Percentiles rank a stretch among this genome's conserved stretches.
phyloP scores from a whole-genome alignment of 306 rosid species.

The Cicer bijugum region DNA sequence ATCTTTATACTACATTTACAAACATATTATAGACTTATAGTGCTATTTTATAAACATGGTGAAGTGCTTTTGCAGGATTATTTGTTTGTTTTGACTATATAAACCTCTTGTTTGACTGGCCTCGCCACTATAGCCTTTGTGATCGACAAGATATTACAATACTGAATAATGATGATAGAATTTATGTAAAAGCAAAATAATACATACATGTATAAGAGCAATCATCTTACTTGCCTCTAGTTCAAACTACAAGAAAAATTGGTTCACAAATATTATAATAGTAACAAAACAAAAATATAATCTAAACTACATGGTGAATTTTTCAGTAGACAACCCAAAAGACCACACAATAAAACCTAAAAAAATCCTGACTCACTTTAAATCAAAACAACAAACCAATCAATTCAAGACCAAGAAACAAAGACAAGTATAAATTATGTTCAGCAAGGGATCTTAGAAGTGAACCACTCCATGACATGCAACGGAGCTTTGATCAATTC shows the following conservation, averaged over 20 bases:
- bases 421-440: not conserved
- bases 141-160: too few species aligned
- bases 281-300: not conserved
- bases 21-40: too few species aligned
- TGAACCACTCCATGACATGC: slow-evolving; percentile 88
- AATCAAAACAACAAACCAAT: not conserved
- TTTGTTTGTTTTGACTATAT: too few species aligned
- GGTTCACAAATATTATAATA: not conserved
- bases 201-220: not conserved
- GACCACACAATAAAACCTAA: not conserved
- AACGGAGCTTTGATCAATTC: slow-evolving; percentile 77
- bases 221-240: not conserved
- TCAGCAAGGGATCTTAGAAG: slow-evolving; percentile 77
- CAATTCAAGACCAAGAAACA: not conserved
- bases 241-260: too few species aligned
- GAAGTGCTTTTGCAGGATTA: too few species aligned
- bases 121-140: too few species aligned
- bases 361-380: not conserved
- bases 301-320: not conserved
- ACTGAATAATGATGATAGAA: too few species aligned
- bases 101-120: too few species aligned
- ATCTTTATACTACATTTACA: too few species aligned
- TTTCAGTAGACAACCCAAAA: not conserved
- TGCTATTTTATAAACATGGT: too few species aligned
- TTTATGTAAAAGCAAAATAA: not conserved